Evolutionary conservation across 148 eudicot species (phyloP).

Genomic region (Rhododendron molle): DNA sequence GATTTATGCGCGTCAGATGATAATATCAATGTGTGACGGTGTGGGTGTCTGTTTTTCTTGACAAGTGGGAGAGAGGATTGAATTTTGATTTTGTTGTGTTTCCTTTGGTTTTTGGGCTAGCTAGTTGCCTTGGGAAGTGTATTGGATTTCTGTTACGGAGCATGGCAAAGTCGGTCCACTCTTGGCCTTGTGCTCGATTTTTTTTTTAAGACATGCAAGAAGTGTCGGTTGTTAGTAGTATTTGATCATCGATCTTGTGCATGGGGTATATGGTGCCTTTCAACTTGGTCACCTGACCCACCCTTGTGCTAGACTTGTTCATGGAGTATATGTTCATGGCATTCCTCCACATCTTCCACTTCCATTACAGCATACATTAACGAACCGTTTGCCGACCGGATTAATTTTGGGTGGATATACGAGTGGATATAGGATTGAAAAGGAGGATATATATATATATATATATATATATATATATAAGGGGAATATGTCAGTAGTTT

Average conservation of each 20-base stretch:
- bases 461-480: too few relatives aligned
- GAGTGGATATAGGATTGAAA: too few relatives aligned
- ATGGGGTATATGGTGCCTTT: too few relatives aligned
- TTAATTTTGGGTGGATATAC: too few relatives aligned
- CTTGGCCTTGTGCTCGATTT: background rate
- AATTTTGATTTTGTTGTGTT: background rate
- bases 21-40: background rate
- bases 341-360: background rate
- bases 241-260: too few relatives aligned
- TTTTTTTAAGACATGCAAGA: too few relatives aligned
- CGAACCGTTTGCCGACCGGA: too few relatives aligned
- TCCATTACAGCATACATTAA: too few relatives aligned
- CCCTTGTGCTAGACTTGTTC: background rate
- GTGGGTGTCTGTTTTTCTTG: background rate
- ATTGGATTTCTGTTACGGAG: background rate
- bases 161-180: background rate
- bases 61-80: background rate
- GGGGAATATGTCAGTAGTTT: too few relatives aligned
- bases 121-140: background rate
- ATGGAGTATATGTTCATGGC: background rate
- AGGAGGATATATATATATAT: too few relatives aligned
- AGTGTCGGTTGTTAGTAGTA: too few relatives aligned
- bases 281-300: too few relatives aligned
- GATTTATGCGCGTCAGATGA: conserved; percentile 2
- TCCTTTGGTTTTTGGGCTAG: background rate